Percentiles rank a stretch among this genome's conserved stretches.
Evolutionary conservation across 306 rosid genomes (phyloP).

Genomic region (Cucumis sativus): Cucumber_9930_V3 NC_026659.2:31742001-31742500

Average conservation of each 20-base stretch:
- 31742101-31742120: slow-evolving; percentile 59
- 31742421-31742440: neutral
- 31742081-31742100: slow-evolving; percentile 81
- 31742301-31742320: neutral
- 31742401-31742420: neutral
- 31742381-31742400: neutral
- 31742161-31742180: slow-evolving; percentile 92
- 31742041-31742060: slow-evolving; percentile 44
- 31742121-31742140: slow-evolving; percentile 76
- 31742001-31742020: slow-evolving; percentile 55
- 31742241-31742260: neutral
- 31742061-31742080: slow-evolving; percentile 86
- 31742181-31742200: slow-evolving; percentile 55
- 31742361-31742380: neutral
- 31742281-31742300: neutral
- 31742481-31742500: neutral
- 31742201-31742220: slow-evolving; percentile 35
- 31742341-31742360: neutral
- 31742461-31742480: neutral
- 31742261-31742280: neutral
- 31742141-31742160: slow-evolving; percentile 99
- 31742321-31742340: neutral
- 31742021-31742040: slow-evolving; percentile 81
- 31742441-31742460: neutral
- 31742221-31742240: neutral